phyloP scores from a whole-genome alignment of 2,329 filamentous ascomycete species.

The Trichocomaceae sp. region DNA sequence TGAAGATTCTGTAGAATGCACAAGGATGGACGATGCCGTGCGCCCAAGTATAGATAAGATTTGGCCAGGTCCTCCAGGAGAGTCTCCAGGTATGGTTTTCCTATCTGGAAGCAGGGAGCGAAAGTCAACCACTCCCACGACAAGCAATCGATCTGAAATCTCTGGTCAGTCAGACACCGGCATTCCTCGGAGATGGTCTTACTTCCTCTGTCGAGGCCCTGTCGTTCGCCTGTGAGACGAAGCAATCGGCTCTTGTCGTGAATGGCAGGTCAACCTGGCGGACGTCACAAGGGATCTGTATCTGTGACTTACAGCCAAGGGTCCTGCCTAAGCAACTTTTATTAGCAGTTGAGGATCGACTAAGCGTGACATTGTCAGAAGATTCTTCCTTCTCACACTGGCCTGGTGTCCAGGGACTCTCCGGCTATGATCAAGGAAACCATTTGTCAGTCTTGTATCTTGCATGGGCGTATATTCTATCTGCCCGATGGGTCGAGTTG shows the following conservation, averaged over 20 bases:
- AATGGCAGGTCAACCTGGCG: background rate
- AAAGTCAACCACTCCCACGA: background rate
- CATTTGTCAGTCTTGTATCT: slow-evolving; percentile 19
- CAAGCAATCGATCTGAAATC: background rate
- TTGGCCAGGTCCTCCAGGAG: background rate
- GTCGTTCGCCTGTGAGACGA: background rate
- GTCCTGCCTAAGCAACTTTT: background rate
- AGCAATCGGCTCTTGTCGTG: background rate
- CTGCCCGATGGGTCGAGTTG: slow-evolving; percentile 20
- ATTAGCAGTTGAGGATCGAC: background rate
- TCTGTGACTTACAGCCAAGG: background rate
- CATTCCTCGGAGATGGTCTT: background rate
- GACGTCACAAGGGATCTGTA: background rate
- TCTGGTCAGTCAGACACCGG: background rate
- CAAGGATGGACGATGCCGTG: background rate
- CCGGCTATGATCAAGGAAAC: slow-evolving; percentile 17
- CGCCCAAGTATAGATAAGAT: background rate
- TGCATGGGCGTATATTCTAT: slow-evolving; percentile 23
- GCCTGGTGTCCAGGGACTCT: background rate
- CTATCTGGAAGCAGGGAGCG: background rate
- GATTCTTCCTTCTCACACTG: background rate
- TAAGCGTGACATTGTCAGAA: background rate
- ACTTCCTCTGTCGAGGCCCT: background rate
- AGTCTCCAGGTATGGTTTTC: background rate
- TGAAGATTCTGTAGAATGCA: no score